A percentile compares a stretch with the other conserved stretches of the same genome.
These are phyloP conservation scores for Quercus lobata DNA, from an alignment of 331 rosid species.

Conservation along the genomic window DNA sequence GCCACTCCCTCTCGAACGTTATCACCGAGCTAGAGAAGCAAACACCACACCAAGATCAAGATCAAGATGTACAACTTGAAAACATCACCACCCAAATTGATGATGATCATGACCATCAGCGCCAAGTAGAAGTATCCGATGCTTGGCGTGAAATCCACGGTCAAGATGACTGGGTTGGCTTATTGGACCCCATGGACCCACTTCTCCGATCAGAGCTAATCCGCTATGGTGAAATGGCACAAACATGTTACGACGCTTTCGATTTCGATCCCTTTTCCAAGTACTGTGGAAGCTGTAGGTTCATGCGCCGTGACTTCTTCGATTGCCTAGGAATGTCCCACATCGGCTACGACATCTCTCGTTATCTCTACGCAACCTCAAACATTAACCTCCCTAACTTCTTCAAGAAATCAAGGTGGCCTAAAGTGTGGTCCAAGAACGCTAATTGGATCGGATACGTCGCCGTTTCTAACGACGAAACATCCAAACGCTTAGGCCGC, in stretches of 20 bases:
- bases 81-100: not conserved
- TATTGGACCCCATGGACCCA: constrained; percentile 69
- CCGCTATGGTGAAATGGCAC: constrained; percentile 92
- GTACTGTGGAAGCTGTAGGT: constrained; percentile 81
- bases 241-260: constrained; percentile 86
- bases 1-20: constrained; percentile 11
- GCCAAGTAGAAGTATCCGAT: constrained; percentile 27
- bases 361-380: constrained; percentile 80
- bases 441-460: constrained; percentile 91
- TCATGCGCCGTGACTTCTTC: constrained; percentile 43
- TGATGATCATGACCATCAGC: not conserved
- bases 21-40: constrained; percentile 23
- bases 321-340: constrained; percentile 30
- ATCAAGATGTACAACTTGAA: not conserved
- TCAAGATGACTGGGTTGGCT: constrained; percentile 62
- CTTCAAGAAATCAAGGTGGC: constrained; percentile 79
- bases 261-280: constrained; percentile 81
- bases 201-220: constrained; percentile 57
- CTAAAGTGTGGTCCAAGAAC: constrained; percentile 69
- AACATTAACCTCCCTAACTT: constrained; percentile 71
- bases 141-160: constrained; percentile 80
- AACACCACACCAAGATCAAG: not conserved
- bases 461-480: constrained; percentile 59
- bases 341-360: constrained; percentile 48
- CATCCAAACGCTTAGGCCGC: constrained; percentile 40